phyloP scores from a whole-genome alignment of 2,329 filamentous ascomycete species.

The Trichophyton verrucosum region DNA sequence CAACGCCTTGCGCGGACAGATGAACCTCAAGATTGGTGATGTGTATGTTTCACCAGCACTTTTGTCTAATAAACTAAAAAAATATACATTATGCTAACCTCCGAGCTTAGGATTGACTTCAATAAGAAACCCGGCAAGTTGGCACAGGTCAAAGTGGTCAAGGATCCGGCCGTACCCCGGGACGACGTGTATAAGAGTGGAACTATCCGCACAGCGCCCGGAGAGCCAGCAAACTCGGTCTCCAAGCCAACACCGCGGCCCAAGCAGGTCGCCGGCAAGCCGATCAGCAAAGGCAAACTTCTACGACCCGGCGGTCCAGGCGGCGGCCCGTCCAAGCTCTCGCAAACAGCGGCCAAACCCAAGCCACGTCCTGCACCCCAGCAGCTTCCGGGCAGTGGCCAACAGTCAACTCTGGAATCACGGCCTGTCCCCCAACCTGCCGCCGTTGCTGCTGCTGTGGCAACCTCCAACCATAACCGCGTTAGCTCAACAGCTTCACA shows the following conservation, averaged over 20 bases:
- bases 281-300: slow-evolving; percentile 86
- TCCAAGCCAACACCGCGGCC: slow-evolving; percentile 77
- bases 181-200: slow-evolving; percentile 91
- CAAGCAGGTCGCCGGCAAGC: slow-evolving; percentile 73
- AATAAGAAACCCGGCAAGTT: slow-evolving; percentile 96
- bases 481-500: slow-evolving; percentile 43
- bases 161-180: slow-evolving; percentile 60
- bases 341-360: slow-evolving; percentile 30
- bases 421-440: slow-evolving; percentile 36
- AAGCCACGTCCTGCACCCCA: slow-evolving; percentile 20
- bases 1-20: slow-evolving; percentile 62
- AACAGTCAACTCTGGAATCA: slow-evolving; percentile 26
- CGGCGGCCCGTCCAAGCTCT: slow-evolving; percentile 62
- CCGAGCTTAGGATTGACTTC: slow-evolving; percentile 58
- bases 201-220: slow-evolving; percentile 71
- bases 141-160: slow-evolving; percentile 75
- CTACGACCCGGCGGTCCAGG: slow-evolving; percentile 81
- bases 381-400: slow-evolving; percentile 18
- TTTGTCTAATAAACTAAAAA: background rate
- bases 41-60: slow-evolving; percentile 30
- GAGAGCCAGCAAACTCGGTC: slow-evolving; percentile 68
- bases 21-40: slow-evolving; percentile 72
- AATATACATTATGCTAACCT: slow-evolving; percentile 4
- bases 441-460: slow-evolving; percentile 15
- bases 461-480: slow-evolving; percentile 36